Base-by-base conservation (phyloP, 192 early-diverging fungal genomes). In the Entrophospora sp. region DNA sequence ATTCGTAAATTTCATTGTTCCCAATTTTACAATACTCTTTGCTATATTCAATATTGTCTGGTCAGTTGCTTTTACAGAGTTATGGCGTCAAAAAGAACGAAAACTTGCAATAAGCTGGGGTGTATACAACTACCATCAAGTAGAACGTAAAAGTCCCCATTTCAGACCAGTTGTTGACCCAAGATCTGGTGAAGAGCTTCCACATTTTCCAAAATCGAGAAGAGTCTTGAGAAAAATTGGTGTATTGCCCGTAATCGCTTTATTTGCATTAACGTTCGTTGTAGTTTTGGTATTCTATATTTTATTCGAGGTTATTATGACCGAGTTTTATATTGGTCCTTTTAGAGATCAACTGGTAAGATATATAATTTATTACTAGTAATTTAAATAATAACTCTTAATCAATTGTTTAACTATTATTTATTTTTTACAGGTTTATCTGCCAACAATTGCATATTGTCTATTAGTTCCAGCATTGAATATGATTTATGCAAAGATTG, bases 281-380 rank as follows among this genome's bases (percentile, higher is more conserved):
- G 57, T 83, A 10, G 73, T 87, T 28, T 80, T 95, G 13, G 73
- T 84, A 2, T 69, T 82, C 27, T 85, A 91, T n/a, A 88, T 89
- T 66, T 73, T 82, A 5, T 66, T 90, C 24, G 89, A 93, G 67
- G 81, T 91, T 18, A 88, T 89, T 55, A 74, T 90, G 51, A 75
- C 81, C 27, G 87, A 91, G 67, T 91, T 87, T 72, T 96, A 96
- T 67, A 80, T 77, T 55, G 94, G 94, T 8, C 91, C 91, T 4
- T 73, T 89, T 62, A 81, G 83, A 59, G 49, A 76, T 0, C 35
- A 77, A 53, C 61, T 87, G 64, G 75, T 81, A 75, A 68, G 71
- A 53, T 6, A 16, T 5, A 2, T 13, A 0, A 22, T 30, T 60
- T 18, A 13, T 12, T n/a, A n/a, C n/a, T n/a, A n/a, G n/a, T n/a